Percentiles rank a stretch among this genome's conserved stretches.
These are phyloP conservation scores for Ophiocytium majus DNA, from an alignment of 352 stramenopile species.

Conservation along the genomic window DNA sequence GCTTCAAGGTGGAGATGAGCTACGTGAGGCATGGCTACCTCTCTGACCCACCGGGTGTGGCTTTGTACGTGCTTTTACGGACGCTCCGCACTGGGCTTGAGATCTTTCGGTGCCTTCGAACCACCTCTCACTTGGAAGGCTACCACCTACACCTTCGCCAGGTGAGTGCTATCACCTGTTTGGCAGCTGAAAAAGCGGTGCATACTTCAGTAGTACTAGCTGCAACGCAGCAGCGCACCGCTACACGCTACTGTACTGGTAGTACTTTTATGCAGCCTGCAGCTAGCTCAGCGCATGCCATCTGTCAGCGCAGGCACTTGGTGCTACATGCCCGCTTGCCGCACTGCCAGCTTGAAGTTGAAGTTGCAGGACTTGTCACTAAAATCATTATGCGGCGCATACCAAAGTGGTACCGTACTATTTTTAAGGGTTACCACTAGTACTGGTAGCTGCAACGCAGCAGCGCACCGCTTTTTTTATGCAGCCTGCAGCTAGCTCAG, in stretches of 20 bases:
- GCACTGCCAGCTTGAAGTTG: neutral
- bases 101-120: slow-evolving; percentile 10
- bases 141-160: slow-evolving; percentile 16
- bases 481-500: neutral
- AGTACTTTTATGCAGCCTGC: neutral
- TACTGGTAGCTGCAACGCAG: too few species aligned
- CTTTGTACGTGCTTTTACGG: slow-evolving; percentile 19
- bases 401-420: too few species aligned
- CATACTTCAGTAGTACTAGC: too few species aligned
- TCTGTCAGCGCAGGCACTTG: neutral
- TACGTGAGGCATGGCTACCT: slow-evolving; percentile 24
- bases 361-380: neutral
- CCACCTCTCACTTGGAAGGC: slow-evolving; percentile 15
- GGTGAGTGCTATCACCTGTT: neutral
- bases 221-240: too few species aligned
- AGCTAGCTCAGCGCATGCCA: neutral
- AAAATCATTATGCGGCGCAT: too few species aligned
- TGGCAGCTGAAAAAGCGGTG: neutral
- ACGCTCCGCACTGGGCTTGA: slow-evolving; percentile 16
- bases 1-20: slow-evolving; percentile 11
- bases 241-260: too few species aligned
- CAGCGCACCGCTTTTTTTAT: neutral
- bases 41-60: slow-evolving; percentile 25
- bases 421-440: too few species aligned
- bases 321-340: neutral